These are phyloP conservation scores for Moringa oleifera DNA, from an alignment of 345 rosid genomes.

Conservation along the genomic window DNA sequence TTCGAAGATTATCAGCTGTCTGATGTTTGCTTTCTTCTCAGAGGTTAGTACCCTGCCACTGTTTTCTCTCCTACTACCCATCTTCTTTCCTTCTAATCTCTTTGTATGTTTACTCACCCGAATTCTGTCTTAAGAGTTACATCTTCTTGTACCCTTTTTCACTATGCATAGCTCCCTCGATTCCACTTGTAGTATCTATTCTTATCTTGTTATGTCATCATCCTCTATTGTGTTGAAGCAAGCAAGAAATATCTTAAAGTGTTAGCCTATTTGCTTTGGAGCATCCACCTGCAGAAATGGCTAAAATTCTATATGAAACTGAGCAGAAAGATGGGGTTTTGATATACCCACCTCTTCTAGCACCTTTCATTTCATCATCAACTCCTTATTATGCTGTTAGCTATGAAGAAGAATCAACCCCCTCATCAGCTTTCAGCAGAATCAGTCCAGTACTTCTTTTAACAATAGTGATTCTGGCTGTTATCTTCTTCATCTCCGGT, in stretches of 20 bases:
- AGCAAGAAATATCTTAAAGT: background rate
- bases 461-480: slow-evolving; percentile 42
- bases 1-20: background rate
- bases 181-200: background rate
- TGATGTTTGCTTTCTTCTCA: slow-evolving; percentile 5
- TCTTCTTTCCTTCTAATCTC: background rate
- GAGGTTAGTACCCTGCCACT: slow-evolving; percentile 6
- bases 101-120: background rate
- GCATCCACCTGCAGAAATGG: slow-evolving; percentile 25
- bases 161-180: background rate
- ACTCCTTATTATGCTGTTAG: slow-evolving; percentile 14
- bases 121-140: too few relatives aligned
- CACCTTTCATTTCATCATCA: slow-evolving; percentile 18
- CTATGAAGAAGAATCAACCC: slow-evolving; percentile 22
- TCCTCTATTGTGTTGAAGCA: background rate
- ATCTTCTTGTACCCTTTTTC: background rate
- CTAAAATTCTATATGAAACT: slow-evolving; percentile 18
- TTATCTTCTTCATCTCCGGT: slow-evolving; percentile 46
- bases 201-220: background rate
- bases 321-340: slow-evolving; percentile 5
- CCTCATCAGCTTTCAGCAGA: slow-evolving; percentile 27
- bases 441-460: slow-evolving; percentile 50
- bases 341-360: slow-evolving; percentile 23
- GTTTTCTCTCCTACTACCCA: slow-evolving; percentile 1
- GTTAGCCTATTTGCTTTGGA: background rate